phyloP scores from a whole-genome alignment of 768 basidiomycete genomes.

The Lactarius psammicola region DNA sequence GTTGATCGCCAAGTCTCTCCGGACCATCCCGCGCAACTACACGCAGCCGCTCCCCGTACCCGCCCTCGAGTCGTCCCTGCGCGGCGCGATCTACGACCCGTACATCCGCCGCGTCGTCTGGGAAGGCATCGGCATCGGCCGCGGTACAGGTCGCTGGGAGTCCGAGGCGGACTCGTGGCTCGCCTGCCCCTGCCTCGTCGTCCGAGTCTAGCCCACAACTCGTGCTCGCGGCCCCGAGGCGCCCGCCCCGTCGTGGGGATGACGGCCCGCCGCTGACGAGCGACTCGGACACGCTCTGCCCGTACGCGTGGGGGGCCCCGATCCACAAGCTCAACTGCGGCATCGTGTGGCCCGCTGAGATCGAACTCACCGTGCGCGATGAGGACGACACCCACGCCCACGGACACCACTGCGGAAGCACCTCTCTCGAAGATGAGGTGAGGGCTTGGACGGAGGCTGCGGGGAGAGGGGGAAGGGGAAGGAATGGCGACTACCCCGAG shows the following conservation, averaged over 20 bases:
- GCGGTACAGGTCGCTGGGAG: constrained; percentile 44
- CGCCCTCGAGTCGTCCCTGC: constrained; percentile 63
- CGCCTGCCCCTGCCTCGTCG: constrained; percentile 49
- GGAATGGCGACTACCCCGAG: constrained; percentile 49
- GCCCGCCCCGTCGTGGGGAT: constrained; percentile 8
- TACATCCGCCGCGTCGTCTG: constrained; percentile 83
- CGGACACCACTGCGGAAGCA: constrained; percentile 22
- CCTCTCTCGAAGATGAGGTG: constrained; percentile 20
- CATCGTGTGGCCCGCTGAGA: constrained; percentile 71
- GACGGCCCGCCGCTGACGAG: constrained; percentile 13
- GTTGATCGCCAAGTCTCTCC: constrained; percentile 80
- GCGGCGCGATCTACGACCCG: constrained; percentile 81
- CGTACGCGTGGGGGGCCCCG: constrained; percentile 73
- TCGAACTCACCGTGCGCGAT: constrained; percentile 51
- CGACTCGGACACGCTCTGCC: constrained; percentile 66
- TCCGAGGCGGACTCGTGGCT: constrained; percentile 64
- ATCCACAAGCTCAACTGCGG: constrained; percentile 80
- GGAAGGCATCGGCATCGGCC: constrained; percentile 67
- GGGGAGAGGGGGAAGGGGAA: constrained; percentile 32
- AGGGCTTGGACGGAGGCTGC: constrained; percentile 13
- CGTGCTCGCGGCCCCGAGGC: neutral
- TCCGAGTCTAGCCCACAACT: neutral
- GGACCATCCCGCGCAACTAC: constrained; percentile 74
- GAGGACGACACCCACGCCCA: neutral
- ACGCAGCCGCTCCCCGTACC: constrained; percentile 64